Evolutionary conservation across 2,329 filamentous ascomycete species (phyloP), one percentile per base, ranked within the genome.

Genomic region (Pseudocercospora musae): DNA sequence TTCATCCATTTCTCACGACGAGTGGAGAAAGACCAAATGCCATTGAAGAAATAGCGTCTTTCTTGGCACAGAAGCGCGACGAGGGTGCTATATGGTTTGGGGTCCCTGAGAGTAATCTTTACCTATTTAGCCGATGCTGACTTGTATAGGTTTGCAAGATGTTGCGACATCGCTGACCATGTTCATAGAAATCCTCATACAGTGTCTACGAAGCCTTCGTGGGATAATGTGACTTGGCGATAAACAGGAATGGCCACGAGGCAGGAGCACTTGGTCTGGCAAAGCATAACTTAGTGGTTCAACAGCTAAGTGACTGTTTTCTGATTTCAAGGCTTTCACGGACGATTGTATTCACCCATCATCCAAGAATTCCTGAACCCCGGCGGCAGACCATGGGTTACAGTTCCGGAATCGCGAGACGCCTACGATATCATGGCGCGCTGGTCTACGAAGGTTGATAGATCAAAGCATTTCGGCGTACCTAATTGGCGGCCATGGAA

Each of bases 1-100:
- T 74, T 49, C 73, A 75, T 64, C 73, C 73, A 0, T 75, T 75
- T 59, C 57, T 75, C 42, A 72, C 68, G 15, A 63, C 69, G 46
- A 59, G 46, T 7, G 50, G 65, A 10, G 68, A 71, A 44, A 59
- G 70, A 50, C 49, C 73, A 40, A 25, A 68, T 42, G 73, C 72
- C 8, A 69, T 74, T 63, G 68, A 71, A 55, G 52, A 60, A 11
- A 69, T 75, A 7, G 29, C 72, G 27, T 46, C 68, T 33, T 69
- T 73, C 60, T 57, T 75, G 2, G 70, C 59, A 8, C 40, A 66
- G 52, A 70, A 70, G 56, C 50, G 69, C 25, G 66, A 71, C 46
- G 62, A 68, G 42, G 70, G 69, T 6, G 40, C 66, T 29, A 65
- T 73, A 8, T 75, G 73, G 73, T 48, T 10, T 18, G 18, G 44